phyloP scores from a whole-genome alignment of 2,329 filamentous ascomycete genomes.

The Claviceps sp. region DNA sequence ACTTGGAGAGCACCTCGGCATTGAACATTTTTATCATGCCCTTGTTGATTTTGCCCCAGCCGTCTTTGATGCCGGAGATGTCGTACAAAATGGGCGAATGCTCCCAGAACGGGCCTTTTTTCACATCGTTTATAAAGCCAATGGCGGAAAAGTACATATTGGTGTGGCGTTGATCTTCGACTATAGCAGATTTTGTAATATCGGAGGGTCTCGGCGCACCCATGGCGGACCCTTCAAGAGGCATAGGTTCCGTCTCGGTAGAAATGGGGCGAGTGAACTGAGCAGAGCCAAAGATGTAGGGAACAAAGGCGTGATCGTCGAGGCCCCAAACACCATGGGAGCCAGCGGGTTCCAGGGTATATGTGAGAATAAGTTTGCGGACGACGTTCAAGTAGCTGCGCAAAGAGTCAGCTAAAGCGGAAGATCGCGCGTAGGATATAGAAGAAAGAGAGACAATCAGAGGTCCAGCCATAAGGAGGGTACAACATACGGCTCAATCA shows the following conservation, averaged over 20 bases:
- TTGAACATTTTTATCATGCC: slow-evolving; percentile 99
- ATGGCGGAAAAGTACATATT: slow-evolving; percentile 94
- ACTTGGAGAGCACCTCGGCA: slow-evolving; percentile 89
- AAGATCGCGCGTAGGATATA: background rate
- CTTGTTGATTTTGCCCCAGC: slow-evolving; percentile 99
- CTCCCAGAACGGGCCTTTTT: slow-evolving; percentile 92
- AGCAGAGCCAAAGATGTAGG: slow-evolving; percentile 91
- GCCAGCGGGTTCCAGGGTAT: slow-evolving; percentile 87
- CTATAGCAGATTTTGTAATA: slow-evolving; percentile 50
- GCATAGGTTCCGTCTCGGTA: slow-evolving; percentile 44
- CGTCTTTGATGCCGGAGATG: slow-evolving; percentile 76
- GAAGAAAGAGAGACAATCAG: background rate
- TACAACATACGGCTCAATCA: slow-evolving; percentile 58
- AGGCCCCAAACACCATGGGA: slow-evolving; percentile 97
- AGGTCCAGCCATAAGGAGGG: background rate
- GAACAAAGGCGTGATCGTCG: slow-evolving; percentile 90
- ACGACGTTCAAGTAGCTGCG: slow-evolving; percentile 65
- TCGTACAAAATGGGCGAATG: slow-evolving; percentile 92
- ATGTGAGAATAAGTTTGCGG: slow-evolving; percentile 72
- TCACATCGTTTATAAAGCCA: slow-evolving; percentile 95
- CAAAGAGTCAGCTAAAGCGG: background rate
- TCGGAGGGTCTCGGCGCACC: slow-evolving; percentile 58
- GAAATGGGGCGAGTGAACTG: slow-evolving; percentile 69
- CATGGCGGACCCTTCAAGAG: slow-evolving; percentile 63
- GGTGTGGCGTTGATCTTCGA: slow-evolving; percentile 48